Percentiles rank a stretch among this genome's conserved stretches.
Evolutionary conservation across 148 eudicot species (phyloP).

Genomic region (Amaranthus cruentus): DNA sequence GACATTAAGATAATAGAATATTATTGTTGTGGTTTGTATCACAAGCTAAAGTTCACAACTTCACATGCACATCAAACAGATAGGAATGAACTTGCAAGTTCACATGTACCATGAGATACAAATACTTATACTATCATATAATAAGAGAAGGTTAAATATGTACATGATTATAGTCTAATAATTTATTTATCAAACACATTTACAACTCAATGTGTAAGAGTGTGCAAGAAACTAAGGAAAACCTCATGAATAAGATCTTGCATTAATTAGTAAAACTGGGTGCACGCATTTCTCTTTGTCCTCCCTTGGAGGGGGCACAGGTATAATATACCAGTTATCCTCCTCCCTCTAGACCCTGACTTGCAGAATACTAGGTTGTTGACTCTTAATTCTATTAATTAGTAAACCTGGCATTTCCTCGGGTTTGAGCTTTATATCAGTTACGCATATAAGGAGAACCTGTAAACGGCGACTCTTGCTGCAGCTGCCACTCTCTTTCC

Average conservation of each 20-base stretch:
- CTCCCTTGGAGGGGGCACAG: too few species aligned
- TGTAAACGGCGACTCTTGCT: slow-evolving; percentile 45
- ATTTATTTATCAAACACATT: background rate
- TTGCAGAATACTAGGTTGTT: too few species aligned
- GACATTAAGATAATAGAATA: too few species aligned
- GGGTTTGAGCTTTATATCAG: slow-evolving; percentile 17
- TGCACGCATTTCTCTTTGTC: too few species aligned
- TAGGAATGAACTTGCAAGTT: background rate
- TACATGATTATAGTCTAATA: slow-evolving; percentile 4
- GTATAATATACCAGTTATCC: too few species aligned
- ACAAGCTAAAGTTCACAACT: background rate
- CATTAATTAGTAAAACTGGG: background rate
- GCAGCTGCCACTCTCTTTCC: slow-evolving; percentile 70
- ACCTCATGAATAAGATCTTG: background rate
- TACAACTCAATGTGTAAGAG: slow-evolving; percentile 8
- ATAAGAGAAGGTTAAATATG: slow-evolving; percentile 2
- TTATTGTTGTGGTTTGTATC: too few species aligned
- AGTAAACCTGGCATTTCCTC: background rate
- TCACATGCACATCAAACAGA: background rate
- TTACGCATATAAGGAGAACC: slow-evolving; percentile 61
- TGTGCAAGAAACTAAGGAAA: background rate
- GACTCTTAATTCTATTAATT: too few species aligned
- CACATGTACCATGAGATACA: background rate
- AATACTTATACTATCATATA: background rate
- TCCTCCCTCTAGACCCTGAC: too few species aligned